Conservation (phyloP, 345 rosid species). For the Corchorus olitorius region DNA sequence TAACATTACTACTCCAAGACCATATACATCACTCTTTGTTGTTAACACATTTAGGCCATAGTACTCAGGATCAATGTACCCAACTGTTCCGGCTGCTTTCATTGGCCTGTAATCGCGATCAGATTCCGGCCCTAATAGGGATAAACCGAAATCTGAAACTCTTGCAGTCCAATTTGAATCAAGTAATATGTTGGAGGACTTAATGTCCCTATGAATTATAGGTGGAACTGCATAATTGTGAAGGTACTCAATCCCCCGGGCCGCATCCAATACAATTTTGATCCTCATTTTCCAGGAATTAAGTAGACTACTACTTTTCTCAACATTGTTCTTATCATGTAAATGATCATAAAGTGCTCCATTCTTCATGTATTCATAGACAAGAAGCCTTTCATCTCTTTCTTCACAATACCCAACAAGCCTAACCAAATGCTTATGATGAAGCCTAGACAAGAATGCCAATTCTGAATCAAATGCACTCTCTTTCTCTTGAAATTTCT, state of each 20-base stretch:
- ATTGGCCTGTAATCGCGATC: constrained; percentile 47
- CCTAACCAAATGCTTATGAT: constrained; percentile 86
- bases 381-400: constrained; percentile 73
- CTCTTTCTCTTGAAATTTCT: constrained; percentile 90
- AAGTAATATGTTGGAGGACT: constrained; percentile 79
- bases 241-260: constrained; percentile 87
- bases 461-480: constrained; percentile 87
- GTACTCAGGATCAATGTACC: constrained; percentile 92
- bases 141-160: constrained; percentile 89
- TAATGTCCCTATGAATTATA: constrained; percentile 86
- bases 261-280: constrained; percentile 78
- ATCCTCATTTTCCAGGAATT: constrained; percentile 92
- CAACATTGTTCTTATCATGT: constrained; percentile 60
- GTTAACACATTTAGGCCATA: constrained; percentile 83
- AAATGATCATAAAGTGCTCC: constrained; percentile 87
- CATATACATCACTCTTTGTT: constrained; percentile 86
- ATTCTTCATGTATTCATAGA: constrained; percentile 89
- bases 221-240: constrained; percentile 85
- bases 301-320: constrained; percentile 56
- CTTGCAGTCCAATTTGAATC: constrained; percentile 75
- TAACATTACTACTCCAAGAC: constrained; percentile 79
- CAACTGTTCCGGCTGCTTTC: constrained; percentile 87
- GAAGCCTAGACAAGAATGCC: constrained; percentile 80
- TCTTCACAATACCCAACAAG: constrained; percentile 92
- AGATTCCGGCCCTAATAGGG: constrained; percentile 61